Conservation (phyloP, 202 grass and related monocot genomes). For the Schoenoplectus triqueter region DNA sequence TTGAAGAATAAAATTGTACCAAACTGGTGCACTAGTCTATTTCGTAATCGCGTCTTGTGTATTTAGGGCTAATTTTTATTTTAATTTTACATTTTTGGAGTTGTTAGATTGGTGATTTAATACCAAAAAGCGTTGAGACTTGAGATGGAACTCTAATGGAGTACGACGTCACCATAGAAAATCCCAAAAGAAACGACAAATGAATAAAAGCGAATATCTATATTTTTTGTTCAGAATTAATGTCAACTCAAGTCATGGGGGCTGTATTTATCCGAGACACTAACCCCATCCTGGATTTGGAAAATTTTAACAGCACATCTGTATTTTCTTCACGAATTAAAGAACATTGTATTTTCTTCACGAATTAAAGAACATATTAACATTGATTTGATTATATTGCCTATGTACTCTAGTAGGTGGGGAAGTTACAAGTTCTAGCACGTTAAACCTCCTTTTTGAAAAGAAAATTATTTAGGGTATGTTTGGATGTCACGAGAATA, state of each 20-base stretch:
- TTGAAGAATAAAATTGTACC: neutral
- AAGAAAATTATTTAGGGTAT: no score
- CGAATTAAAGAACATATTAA: no score
- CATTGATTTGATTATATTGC: no score
- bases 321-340: neutral
- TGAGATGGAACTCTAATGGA: no score
- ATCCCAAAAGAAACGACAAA: slow-evolving; percentile 6
- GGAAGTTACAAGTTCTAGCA: no score
- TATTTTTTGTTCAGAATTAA: slow-evolving; percentile 26
- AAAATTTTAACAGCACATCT: neutral
- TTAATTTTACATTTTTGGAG: no score
- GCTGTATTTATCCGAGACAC: neutral
- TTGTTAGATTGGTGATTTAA: no score
- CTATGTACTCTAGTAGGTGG: no score
- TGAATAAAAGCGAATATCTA: neutral
- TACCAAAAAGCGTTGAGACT: no score
- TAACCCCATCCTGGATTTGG: neutral
- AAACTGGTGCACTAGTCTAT: no score
- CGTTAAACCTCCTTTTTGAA: no score
- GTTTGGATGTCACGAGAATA: no score
- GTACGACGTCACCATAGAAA: neutral
- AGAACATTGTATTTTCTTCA: neutral
- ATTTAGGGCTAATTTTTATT: neutral
- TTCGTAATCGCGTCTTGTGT: neutral
- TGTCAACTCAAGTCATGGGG: neutral